Evolutionary conservation across 2,329 filamentous ascomycete genomes (phyloP), one percentile per base, ranked within the genome.

Genomic region (Aspergillus melleus): DNA sequence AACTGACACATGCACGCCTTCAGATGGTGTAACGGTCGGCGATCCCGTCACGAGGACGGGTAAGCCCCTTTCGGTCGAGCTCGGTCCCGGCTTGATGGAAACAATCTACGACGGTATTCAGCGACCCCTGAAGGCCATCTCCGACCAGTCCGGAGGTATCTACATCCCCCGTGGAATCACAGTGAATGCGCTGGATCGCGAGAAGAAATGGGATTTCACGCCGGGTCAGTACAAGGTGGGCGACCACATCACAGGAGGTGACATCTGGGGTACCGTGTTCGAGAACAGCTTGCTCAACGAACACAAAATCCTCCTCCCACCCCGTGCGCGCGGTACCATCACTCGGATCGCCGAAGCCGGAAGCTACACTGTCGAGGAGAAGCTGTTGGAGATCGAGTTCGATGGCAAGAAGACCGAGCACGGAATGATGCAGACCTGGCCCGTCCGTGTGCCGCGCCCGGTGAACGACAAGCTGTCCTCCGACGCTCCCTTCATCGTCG

Each of bases 91-190:
- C 76, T 83, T 99, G 77, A 92, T 99, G 86, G 94, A 98, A 81
- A 97, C 95, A 68, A 99, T 99, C 78, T 99, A 98, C 84, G 95
- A 99, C 77, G 95, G 95, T 82, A 99, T 99, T 72, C 95, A 99
- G 79, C 89, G 95, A 75, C 95, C 95, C 54, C 88, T 99, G 70
- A 89, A 89, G 80, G 88, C 86, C 67, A 99, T 99, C 72, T 83
- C 91, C 68, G 82, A 89, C 46, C 79, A 85, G 52, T 88, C 92
- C 55, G 83, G 92, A 73, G 92, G 91, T 79, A 99, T 99, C 79
- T 99, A 99, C 79, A 99, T 99, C 66, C 95, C 95, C 72, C 91
- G 95, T 70, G 95, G 95, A 78, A 94, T 99, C 74, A 81, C 90
- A 59, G 86, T 93, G 36, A 92, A 94, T 55, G 89, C 93, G 50